These are phyloP conservation scores for Corymbia calophylla DNA, from an alignment of 441 rosid species.

Conservation along the genomic window DNA sequence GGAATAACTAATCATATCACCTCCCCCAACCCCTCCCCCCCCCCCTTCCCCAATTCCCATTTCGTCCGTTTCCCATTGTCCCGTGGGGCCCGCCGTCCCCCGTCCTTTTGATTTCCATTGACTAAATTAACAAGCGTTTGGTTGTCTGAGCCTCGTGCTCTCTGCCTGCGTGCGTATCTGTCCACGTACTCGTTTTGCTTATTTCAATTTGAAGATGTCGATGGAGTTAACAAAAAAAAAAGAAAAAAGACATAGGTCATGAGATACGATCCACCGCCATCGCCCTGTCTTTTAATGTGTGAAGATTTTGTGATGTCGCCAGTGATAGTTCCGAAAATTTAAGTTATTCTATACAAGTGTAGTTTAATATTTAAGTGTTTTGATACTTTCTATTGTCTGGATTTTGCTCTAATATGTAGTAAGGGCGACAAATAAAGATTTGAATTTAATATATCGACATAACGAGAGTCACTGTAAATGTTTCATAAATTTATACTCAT, in stretches of 20 bases:
- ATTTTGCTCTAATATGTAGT: background rate
- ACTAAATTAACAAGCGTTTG: background rate
- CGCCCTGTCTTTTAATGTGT: background rate
- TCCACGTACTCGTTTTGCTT: background rate
- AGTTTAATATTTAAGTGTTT: background rate
- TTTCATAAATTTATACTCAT: too few relatives aligned
- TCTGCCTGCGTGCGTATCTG: background rate
- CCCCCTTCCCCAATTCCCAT: background rate
- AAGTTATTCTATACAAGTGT: accelerated
- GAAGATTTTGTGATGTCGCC: background rate
- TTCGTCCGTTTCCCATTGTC: background rate
- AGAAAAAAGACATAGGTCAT: background rate
- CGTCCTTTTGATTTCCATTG: background rate
- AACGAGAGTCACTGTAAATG: accelerated
- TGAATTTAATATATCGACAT: too few relatives aligned
- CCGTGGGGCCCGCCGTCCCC: background rate
- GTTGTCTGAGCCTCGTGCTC: background rate
- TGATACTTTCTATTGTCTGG: too few relatives aligned
- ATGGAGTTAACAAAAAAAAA: background rate
- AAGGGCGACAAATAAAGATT: too few relatives aligned
- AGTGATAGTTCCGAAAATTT: background rate
- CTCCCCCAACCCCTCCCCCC: background rate
- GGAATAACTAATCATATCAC: background rate
- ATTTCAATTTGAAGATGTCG: background rate
- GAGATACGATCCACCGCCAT: background rate